phyloP scores from a whole-genome alignment of 2,329 filamentous ascomycete species.

The Dendrostoma leiphaemia region DNA sequence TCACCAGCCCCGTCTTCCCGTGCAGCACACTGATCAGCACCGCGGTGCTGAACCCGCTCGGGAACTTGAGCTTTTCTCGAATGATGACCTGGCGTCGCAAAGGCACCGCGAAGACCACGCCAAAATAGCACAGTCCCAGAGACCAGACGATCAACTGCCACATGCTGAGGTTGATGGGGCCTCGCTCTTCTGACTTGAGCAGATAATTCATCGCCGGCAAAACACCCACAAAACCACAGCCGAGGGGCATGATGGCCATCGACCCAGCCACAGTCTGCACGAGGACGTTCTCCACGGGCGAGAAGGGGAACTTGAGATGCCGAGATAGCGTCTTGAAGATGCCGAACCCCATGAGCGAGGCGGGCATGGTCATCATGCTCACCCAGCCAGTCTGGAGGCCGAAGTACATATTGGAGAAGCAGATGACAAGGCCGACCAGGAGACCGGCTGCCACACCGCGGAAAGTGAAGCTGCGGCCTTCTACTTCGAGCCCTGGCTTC shows the following conservation, averaged over 20 bases:
- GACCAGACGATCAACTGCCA: constrained; percentile 87
- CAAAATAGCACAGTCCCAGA: constrained; percentile 91
- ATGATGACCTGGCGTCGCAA: constrained; percentile 90
- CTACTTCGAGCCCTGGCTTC: constrained; percentile 11
- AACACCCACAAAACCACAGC: constrained; percentile 93
- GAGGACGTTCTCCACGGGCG: constrained; percentile 92
- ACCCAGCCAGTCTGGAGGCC: constrained; percentile 69
- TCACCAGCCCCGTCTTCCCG: constrained; percentile 44
- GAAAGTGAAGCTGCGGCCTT: constrained; percentile 77
- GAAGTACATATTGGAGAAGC: constrained; percentile 98
- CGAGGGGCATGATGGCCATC: constrained; percentile 94
- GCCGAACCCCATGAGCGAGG: constrained; percentile 89
- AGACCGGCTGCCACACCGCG: constrained; percentile 79
- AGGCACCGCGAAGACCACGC: constrained; percentile 93
- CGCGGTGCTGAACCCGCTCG: constrained; percentile 92
- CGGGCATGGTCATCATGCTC: constrained; percentile 93
- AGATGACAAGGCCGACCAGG: constrained; percentile 83
- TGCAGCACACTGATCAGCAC: constrained; percentile 90
- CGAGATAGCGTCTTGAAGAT: constrained; percentile 80
- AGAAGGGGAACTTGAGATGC: constrained; percentile 77
- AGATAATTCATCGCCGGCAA: constrained; percentile 86
- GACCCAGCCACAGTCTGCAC: constrained; percentile 94
- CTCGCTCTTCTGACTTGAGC: constrained; percentile 72
- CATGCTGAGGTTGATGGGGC: constrained; percentile 69
- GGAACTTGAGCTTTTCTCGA: constrained; percentile 87